Conservation (phyloP, 1,139 yeast genomes). For the Hemisphaericaspora xylofermentans region DNA sequence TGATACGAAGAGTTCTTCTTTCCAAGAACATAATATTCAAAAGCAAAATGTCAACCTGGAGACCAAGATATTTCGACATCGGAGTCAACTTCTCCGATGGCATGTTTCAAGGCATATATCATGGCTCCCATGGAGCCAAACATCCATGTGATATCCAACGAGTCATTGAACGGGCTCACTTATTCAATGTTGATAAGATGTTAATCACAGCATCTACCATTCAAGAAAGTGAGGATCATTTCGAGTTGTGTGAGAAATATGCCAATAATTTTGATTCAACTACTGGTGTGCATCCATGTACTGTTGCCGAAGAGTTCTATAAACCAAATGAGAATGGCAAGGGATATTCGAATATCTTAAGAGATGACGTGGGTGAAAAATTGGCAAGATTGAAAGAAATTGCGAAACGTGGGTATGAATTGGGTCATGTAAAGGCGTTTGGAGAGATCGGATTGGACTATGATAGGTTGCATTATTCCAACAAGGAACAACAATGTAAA, state of each 20-base stretch:
- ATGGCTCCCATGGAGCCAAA: conserved; percentile 52
- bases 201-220: conserved; percentile 83
- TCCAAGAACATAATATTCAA: not conserved
- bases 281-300: conserved; percentile 94
- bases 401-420: conserved; percentile 46
- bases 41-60: conserved; percentile 25
- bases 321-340: conserved; percentile 17
- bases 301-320: conserved; percentile 62
- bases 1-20: not conserved
- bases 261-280: conserved; percentile 56
- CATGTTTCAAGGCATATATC: conserved; percentile 81
- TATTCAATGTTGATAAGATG: conserved; percentile 64
- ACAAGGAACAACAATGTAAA: conserved; percentile 61
- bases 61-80: conserved; percentile 47
- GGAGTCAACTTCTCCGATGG: conserved; percentile 88
- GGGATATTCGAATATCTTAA: conserved; percentile 23
- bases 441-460: conserved; percentile 96
- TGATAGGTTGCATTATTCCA: conserved; percentile 78
- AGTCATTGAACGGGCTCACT: conserved; percentile 66
- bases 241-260: conserved; percentile 31
- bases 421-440: conserved; percentile 66
- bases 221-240: conserved; percentile 54
- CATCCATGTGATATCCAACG: conserved; percentile 68
- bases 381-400: conserved; percentile 48
- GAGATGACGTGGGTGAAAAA: conserved; percentile 34